A percentile compares a stretch with the other conserved stretches of the same genome.
phyloP scores from a whole-genome alignment of 2,329 filamentous ascomycete genomes.

The Exophiala xenobiotica region DNA sequence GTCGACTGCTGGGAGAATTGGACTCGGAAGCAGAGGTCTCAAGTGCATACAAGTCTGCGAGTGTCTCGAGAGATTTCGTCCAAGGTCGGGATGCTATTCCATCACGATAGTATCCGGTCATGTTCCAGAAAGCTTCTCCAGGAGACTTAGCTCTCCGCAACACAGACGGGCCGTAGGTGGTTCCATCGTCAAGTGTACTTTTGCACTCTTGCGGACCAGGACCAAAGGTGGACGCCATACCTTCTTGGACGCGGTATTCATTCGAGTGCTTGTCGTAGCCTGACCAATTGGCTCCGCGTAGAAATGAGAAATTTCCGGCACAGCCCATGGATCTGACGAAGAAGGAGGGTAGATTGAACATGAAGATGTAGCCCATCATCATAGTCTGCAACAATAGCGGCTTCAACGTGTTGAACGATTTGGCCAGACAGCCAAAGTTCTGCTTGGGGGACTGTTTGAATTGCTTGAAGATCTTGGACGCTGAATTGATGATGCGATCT shows the following conservation, averaged over 20 bases:
- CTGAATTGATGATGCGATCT: slow-evolving; percentile 41
- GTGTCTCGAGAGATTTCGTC: slow-evolving; percentile 53
- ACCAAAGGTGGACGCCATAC: slow-evolving; percentile 53
- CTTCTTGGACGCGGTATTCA: slow-evolving; percentile 44
- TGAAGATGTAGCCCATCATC: slow-evolving; percentile 57
- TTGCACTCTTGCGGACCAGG: slow-evolving; percentile 49
- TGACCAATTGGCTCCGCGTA: slow-evolving; percentile 43
- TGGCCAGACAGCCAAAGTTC: slow-evolving; percentile 47
- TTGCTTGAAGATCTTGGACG: slow-evolving; percentile 52
- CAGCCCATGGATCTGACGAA: slow-evolving; percentile 46
- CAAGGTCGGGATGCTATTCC: slow-evolving; percentile 47
- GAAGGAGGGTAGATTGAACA: slow-evolving; percentile 51
- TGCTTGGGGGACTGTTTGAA: slow-evolving; percentile 45
- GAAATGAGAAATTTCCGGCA: slow-evolving; percentile 52
- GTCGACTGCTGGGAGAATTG: slow-evolving; percentile 21
- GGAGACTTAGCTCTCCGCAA: slow-evolving; percentile 36
- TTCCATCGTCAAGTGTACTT: slow-evolving; percentile 26
- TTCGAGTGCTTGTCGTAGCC: slow-evolving; percentile 38
- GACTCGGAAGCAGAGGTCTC: slow-evolving; percentile 30
- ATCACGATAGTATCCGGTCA: slow-evolving; percentile 56
- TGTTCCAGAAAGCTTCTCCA: slow-evolving; percentile 50
- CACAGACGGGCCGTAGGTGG: slow-evolving; percentile 45
- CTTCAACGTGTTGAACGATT: slow-evolving; percentile 43
- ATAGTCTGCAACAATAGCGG: slow-evolving; percentile 51
- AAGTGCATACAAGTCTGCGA: slow-evolving; percentile 49